These are phyloP conservation scores for Fusarium coffeatum DNA, from an alignment of 2,329 filamentous ascomycete genomes.

Conservation along the genomic window DNA sequence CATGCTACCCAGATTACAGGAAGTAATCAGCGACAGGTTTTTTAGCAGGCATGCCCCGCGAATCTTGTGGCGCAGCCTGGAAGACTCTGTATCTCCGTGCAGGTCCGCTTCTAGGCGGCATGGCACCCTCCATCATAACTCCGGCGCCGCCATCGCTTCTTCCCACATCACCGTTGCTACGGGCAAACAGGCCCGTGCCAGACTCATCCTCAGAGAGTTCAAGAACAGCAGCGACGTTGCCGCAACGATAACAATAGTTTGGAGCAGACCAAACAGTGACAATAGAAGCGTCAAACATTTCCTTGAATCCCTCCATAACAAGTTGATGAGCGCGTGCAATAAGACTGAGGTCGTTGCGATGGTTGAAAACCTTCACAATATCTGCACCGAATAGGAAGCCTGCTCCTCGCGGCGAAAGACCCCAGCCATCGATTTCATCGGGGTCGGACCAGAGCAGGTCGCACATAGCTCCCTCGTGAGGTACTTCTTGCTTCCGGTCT, in stretches of 20 bases:
- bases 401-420: conserved; percentile 89
- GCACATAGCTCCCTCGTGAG: conserved; percentile 98
- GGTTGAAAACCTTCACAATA: conserved; percentile 96
- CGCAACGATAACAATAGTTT: conserved; percentile 96
- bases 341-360: conserved; percentile 89
- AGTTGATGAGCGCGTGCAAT: conserved; percentile 96
- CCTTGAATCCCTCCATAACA: conserved; percentile 99
- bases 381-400: conserved; percentile 96
- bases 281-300: conserved; percentile 96
- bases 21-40: conserved; percentile 99
- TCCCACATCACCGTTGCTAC: conserved; percentile 77
- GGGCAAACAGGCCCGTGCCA: conserved; percentile 76
- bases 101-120: conserved; percentile 70
- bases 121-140: conserved; percentile 61
- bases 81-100: conserved; percentile 94
- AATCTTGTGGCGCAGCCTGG: conserved; percentile 95
- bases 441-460: conserved; percentile 98
- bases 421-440: conserved; percentile 98
- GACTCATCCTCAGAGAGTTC: conserved; percentile 89
- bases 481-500: conserved; percentile 97
- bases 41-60: conserved; percentile 97
- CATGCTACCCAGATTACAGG: conserved; percentile 61
- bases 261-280: conserved; percentile 99
- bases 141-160: conserved; percentile 65
- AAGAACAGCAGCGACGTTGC: conserved; percentile 94